Conservation (phyloP, 306 rosid species). For the Vicia faba region DNA sequence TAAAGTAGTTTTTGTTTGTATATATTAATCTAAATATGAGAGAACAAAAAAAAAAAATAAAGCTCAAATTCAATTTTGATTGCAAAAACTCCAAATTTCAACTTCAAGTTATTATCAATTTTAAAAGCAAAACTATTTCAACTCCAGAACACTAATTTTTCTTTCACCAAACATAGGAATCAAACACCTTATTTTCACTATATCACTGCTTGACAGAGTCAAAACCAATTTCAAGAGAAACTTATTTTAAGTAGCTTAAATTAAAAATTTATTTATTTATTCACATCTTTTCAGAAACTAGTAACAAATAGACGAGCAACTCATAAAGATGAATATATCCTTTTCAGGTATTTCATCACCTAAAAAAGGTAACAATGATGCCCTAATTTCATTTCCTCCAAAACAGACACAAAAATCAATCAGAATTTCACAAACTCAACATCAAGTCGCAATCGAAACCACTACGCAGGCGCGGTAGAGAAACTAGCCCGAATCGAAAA, state of each 20-base stretch:
- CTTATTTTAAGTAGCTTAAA: too few relatives aligned
- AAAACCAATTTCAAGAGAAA: neutral
- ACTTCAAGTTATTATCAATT: neutral
- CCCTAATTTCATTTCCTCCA: neutral
- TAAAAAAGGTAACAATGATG: too few relatives aligned
- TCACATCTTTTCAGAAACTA: too few relatives aligned
- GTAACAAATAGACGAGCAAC: too few relatives aligned
- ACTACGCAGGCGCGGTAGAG: too few relatives aligned
- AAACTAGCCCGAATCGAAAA: neutral
- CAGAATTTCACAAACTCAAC: neutral
- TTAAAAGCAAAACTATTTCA: neutral
- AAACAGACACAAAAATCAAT: neutral
- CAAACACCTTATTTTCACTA: too few relatives aligned
- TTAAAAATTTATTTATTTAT: too few relatives aligned
- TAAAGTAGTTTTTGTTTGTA: neutral
- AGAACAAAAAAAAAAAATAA: neutral
- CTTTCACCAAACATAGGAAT: neutral
- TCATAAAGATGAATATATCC: too few relatives aligned
- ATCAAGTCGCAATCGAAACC: neutral
- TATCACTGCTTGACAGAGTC: too few relatives aligned
- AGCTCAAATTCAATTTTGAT: neutral
- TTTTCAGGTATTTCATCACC: too few relatives aligned
- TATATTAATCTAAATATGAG: neutral
- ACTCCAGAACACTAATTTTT: neutral
- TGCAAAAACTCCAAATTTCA: neutral